A percentile compares a stretch with the other conserved stretches of the same genome.
phyloP scores from a whole-genome alignment of 2,329 filamentous ascomycete genomes.

The Penicillium psychrosexuale region DNA sequence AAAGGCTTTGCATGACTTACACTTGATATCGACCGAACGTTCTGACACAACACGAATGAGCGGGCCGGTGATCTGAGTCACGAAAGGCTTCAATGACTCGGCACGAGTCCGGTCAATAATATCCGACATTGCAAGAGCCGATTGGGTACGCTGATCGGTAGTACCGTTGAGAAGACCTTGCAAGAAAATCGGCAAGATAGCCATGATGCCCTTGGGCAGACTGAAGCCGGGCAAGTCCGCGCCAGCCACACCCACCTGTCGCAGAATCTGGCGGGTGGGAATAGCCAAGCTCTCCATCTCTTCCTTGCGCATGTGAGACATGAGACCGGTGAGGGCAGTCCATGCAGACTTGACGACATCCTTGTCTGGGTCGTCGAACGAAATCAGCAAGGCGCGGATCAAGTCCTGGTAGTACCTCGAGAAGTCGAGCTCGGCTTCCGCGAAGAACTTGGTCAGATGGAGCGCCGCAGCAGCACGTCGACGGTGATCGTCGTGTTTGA shows the following conservation, averaged over 20 bases:
- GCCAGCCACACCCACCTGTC: conserved; percentile 84
- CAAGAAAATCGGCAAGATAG: conserved; percentile 91
- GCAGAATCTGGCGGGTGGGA: conserved; percentile 80
- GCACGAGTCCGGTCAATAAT: conserved; percentile 90
- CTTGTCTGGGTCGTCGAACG: conserved; percentile 81
- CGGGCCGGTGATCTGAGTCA: conserved; percentile 95
- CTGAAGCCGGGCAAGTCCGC: conserved; percentile 81
- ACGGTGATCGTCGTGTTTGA: conserved; percentile 89
- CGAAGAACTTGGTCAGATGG: conserved; percentile 85
- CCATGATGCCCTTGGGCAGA: conserved; percentile 94
- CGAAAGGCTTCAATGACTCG: conserved; percentile 85
- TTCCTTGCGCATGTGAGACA: conserved; percentile 86
- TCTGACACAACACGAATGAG: conserved; percentile 97
- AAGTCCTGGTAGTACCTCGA: conserved; percentile 95
- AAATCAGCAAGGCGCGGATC: conserved; percentile 82
- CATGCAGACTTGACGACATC: conserved; percentile 87
- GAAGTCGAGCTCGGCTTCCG: conserved; percentile 76
- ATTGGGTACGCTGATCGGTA: conserved; percentile 83
- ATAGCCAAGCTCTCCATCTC: conserved; percentile 93
- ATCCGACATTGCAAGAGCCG: conserved; percentile 90
- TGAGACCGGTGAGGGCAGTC: conserved; percentile 81
- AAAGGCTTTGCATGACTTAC: conserved; percentile 27
- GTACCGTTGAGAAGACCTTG: conserved; percentile 98
- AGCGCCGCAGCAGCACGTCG: conserved; percentile 73
- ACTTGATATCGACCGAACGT: conserved; percentile 89